phyloP scores from a whole-genome alignment of 2,329 filamentous ascomycete genomes.

The Neospermospora avenae region DNA sequence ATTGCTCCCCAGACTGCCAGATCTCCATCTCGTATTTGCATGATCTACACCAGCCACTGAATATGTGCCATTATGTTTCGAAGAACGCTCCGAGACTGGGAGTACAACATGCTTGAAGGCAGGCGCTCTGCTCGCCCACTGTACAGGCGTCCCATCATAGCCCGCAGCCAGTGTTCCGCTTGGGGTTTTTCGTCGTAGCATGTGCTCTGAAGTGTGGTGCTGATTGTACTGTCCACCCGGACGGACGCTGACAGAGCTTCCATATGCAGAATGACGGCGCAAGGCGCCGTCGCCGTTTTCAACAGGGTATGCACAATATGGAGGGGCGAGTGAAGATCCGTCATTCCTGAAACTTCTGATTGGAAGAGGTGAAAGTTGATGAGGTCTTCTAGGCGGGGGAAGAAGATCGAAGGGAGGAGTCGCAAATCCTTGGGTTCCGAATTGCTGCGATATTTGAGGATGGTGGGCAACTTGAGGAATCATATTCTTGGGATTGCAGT shows the following conservation, averaged over 20 bases:
- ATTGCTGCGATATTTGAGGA: constrained; percentile 34
- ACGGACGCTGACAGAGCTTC: constrained; percentile 13
- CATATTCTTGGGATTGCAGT: constrained; percentile 38
- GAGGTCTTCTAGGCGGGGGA: constrained; percentile 21
- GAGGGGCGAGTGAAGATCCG: constrained; percentile 20
- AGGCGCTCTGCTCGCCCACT: constrained; percentile 69
- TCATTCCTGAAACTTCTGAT: constrained; percentile 32
- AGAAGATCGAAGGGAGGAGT: constrained; percentile 28
- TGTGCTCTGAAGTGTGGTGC: constrained; percentile 57
- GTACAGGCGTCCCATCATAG: constrained; percentile 79
- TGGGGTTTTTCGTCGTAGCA: constrained; percentile 86
- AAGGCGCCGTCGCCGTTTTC: constrained; percentile 21
- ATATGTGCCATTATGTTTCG: constrained; percentile 14
- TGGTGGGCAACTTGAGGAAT: constrained; percentile 46
- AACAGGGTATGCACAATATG: constrained; percentile 30
- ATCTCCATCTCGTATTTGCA: constrained; percentile 20
- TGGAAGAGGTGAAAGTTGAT: constrained; percentile 25
- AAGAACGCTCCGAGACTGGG: constrained; percentile 46
- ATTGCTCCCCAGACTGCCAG: constrained; percentile 22
- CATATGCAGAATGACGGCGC: constrained; percentile 16
- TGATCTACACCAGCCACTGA: constrained; percentile 11
- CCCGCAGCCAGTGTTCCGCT: constrained; percentile 89
- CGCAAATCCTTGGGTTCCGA: constrained; percentile 27
- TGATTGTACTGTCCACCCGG: constrained; percentile 28
- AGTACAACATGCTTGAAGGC: constrained; percentile 81